Evolutionary conservation across 441 rosid genomes (phyloP).

Genomic region (Kokia cookei): DNA sequence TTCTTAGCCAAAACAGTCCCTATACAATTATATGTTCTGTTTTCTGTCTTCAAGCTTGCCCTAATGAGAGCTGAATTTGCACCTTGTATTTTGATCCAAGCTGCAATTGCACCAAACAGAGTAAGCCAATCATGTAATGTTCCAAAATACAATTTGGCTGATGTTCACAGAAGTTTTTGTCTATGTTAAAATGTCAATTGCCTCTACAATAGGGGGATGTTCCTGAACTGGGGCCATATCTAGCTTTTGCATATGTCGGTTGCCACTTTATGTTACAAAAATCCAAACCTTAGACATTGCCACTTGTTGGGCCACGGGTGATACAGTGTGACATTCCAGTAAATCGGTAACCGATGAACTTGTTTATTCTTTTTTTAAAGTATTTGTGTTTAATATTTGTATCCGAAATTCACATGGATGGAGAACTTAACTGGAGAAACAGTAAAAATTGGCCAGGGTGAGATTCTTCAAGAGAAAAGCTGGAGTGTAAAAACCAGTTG

Average conservation of each 20-base stretch:
- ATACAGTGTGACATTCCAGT: background rate
- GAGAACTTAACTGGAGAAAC: constrained; percentile 60
- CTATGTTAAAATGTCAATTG: background rate
- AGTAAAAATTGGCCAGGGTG: constrained; percentile 42
- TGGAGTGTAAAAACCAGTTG: constrained; percentile 28
- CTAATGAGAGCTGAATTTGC: constrained; percentile 39
- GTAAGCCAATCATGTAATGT: background rate
- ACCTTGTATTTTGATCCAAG: constrained; percentile 68
- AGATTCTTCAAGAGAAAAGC: constrained; percentile 55
- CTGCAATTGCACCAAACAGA: constrained; percentile 21
- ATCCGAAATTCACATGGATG: background rate
- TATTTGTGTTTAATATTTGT: background rate
- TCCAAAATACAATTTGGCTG: background rate
- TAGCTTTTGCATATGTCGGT: background rate
- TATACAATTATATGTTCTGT: constrained; percentile 30
- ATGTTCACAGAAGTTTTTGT: background rate
- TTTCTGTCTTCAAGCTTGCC: constrained; percentile 57
- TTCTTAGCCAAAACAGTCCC: constrained; percentile 58
- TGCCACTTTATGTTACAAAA: background rate
- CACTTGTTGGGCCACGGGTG: background rate
- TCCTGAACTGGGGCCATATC: background rate
- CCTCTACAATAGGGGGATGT: background rate
- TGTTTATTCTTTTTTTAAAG: too few species aligned
- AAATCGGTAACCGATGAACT: background rate
- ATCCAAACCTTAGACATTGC: background rate